Percentiles rank a stretch among this genome's conserved stretches.
phyloP scores from a whole-genome alignment of 805 yeast genomes.

The Ogataea trehaloabstinens region DNA sequence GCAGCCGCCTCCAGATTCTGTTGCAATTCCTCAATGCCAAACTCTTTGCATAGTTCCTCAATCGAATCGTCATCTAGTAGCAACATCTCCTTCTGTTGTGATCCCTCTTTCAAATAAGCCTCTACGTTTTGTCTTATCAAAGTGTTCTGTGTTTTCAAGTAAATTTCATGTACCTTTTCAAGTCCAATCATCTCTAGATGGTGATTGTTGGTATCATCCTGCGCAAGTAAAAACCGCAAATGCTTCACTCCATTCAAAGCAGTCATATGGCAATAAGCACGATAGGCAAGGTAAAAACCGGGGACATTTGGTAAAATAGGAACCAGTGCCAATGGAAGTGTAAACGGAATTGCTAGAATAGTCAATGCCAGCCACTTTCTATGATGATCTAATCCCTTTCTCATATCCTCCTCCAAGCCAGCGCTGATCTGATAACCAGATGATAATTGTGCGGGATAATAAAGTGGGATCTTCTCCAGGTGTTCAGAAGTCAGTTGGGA shows the following conservation, averaged over 20 bases:
- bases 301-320: constrained; percentile 94
- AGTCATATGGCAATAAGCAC: constrained; percentile 81
- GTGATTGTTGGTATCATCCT: constrained; percentile 21
- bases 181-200: constrained; percentile 37
- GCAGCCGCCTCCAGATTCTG: constrained; percentile 50
- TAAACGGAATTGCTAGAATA: constrained; percentile 65
- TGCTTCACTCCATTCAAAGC: constrained; percentile 76
- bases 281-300: constrained; percentile 77
- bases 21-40: constrained; percentile 45
- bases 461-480: constrained; percentile 43
- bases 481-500: constrained; percentile 19
- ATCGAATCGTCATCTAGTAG: constrained; percentile 43
- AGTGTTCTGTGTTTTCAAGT: constrained; percentile 21
- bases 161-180: constrained; percentile 31
- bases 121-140: constrained; percentile 19
- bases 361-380: constrained; percentile 51
- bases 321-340: constrained; percentile 73
- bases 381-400: constrained; percentile 50
- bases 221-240: constrained; percentile 52
- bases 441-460: constrained; percentile 45
- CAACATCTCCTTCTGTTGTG: constrained; percentile 36
- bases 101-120: constrained; percentile 10
- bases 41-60: constrained; percentile 40
- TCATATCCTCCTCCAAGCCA: constrained; percentile 44
- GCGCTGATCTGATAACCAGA: constrained; percentile 26